These are phyloP conservation scores for Magnolia sinica DNA, from an alignment of 164 flowering plant genomes.

Conservation along the genomic window DNA sequence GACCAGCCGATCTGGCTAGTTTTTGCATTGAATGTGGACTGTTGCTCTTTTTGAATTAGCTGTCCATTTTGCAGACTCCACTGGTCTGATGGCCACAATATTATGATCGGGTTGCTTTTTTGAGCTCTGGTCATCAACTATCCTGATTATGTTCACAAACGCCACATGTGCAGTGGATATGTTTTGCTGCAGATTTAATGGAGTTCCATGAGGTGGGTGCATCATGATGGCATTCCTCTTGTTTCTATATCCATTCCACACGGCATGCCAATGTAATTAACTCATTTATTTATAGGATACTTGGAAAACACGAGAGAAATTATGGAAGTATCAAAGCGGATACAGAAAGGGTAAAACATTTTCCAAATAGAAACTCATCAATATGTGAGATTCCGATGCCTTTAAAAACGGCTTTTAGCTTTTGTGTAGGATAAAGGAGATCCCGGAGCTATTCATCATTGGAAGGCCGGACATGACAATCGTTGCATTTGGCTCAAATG, in stretches of 20 bases:
- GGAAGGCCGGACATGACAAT: conserved; percentile 97
- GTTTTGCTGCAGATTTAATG: not conserved
- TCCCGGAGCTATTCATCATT: conserved; percentile 68
- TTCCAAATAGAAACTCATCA: not conserved
- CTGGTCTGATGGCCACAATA: too few species aligned
- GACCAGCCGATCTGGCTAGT: too few species aligned
- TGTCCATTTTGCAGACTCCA: too few species aligned
- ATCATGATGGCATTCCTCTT: not conserved
- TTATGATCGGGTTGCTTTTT: too few species aligned
- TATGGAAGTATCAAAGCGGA: conserved; percentile 80
- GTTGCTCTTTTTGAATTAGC: too few species aligned
- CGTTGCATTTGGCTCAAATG: conserved; percentile 78
- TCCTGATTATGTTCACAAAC: too few species aligned
- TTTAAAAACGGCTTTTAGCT: not conserved
- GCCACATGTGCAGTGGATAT: not conserved
- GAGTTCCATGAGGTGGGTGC: not conserved
- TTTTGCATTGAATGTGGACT: too few species aligned
- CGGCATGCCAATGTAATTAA: not conserved
- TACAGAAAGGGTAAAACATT: conserved; percentile 63
- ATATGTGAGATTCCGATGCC: not conserved
- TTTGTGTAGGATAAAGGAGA: conserved; percentile 56
- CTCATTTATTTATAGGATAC: conserved; percentile 47
- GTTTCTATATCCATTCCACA: not conserved
- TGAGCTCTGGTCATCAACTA: too few species aligned
- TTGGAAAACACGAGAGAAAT: conserved; percentile 65